Base-by-base conservation (phyloP, 2,329 filamentous ascomycete species). In the Fusarium brevicatenulatum region DNA sequence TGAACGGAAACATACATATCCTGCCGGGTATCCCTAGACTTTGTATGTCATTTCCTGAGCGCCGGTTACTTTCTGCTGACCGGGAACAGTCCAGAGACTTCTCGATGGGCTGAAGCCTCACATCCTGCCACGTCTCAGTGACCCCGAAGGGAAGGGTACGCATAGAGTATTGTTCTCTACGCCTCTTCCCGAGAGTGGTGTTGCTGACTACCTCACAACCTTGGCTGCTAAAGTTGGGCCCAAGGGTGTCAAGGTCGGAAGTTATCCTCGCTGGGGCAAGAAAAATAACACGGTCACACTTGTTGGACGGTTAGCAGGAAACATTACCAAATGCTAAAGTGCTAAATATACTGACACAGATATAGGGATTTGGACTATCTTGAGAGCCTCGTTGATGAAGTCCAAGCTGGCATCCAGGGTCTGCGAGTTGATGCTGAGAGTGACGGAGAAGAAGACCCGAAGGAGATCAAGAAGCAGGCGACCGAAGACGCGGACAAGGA, bases 1-100 rank as follows among this genome's bases (percentile, higher is more conserved):
- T 97, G 21, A 98, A 98, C 78, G 93, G 93, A 56, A 99, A 99
- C 78, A 85, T 98, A 9, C 94, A 98, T 81, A 96, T 98, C 68
- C 86, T 98, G 5, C 96, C 96, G 1, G 96, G 96, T 2, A 92
- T 98, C 21, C 96, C 96, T 2, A 87, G 90, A 58, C 85, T 98
- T 4, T 99, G 90, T 88, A 80, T 79, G 87, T 80, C 7, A 36
- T 46, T 44, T n/a, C 15, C 15, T 28, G 28, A 28, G 36, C 13
- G 13, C 23, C 25, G 12, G n/a, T 54, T 39, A 28, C 21, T 36
- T 39, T 37, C 42, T 49, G 23, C 65, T 78, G 52, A 76, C 63
- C 23, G 15, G 25, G 19, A 58, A 64, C 62, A 90, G 88, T 97
- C 78, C 91, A 95, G 82, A 86, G 86, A 57, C 86, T 98, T 71